A percentile compares a stretch with the other conserved stretches of the same genome.
Evolutionary conservation across 23 red algal species (phyloP).

Genomic region (Gracilaria gracilis): DNA sequence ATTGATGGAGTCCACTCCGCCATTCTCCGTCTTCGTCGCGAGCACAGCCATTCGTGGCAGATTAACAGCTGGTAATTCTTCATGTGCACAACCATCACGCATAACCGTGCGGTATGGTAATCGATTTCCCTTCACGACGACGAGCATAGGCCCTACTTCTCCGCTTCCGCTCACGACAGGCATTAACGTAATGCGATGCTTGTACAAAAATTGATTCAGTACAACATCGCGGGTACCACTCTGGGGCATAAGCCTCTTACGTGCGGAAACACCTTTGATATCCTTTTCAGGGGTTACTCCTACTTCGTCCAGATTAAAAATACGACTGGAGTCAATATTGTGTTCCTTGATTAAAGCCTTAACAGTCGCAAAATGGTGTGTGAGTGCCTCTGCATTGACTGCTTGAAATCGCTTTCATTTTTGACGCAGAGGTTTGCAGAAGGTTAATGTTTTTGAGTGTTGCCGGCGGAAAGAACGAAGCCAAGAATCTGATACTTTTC

Average conservation of each 20-base stretch:
- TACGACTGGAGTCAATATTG: conserved; percentile 7
- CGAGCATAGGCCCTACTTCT: not conserved
- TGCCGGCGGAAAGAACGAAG: not conserved
- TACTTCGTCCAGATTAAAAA: conserved; percentile 48
- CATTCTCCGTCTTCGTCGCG: not conserved
- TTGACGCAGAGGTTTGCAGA: not conserved
- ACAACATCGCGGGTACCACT: not conserved
- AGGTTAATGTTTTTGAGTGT: not conserved
- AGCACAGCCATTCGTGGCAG: conserved; percentile 11
- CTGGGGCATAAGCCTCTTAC: not conserved
- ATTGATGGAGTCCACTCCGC: conserved; percentile 42
- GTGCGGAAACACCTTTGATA: not conserved
- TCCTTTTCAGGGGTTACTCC: conserved; percentile 35
- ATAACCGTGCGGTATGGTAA: not conserved
- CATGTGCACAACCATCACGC: not conserved
- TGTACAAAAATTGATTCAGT: not conserved
- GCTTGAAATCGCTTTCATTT: conserved; percentile 21
- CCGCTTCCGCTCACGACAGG: conserved; percentile 14
- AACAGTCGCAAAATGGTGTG: conserved; percentile 12
- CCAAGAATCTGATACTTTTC: not conserved
- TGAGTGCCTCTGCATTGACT: conserved; percentile 14
- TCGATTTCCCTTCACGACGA: conserved; percentile 31
- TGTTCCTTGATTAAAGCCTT: conserved; percentile 6
- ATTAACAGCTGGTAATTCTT: not conserved
- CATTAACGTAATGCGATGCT: conserved; percentile 21